Evolutionary conservation across 2,329 filamentous ascomycete genomes (phyloP).

Genomic region (Aspergillus ruber): DNA sequence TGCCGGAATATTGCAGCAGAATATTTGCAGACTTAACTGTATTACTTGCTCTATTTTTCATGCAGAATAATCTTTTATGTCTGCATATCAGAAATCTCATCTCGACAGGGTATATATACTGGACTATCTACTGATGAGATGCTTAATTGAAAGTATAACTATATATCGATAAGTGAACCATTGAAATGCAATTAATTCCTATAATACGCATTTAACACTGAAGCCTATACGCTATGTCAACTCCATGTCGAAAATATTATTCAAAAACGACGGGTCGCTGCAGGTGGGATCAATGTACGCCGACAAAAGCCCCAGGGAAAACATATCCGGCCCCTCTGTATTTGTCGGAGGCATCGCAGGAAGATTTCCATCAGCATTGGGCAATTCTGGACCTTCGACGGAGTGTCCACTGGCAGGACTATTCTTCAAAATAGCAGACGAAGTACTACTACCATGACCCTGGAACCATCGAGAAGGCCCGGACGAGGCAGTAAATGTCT

Average conservation of each 20-base stretch:
- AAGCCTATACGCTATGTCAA: background rate
- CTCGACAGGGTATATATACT: no score
- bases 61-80: no score
- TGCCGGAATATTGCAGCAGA: no score
- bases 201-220: no score
- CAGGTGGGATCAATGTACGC: background rate
- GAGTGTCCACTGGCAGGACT: background rate
- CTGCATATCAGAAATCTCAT: no score
- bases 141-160: no score
- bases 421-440: background rate
- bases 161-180: no score
- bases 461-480: background rate
- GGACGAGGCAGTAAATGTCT: conserved; percentile 3
- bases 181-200: no score
- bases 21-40: no score
- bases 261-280: background rate
- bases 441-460: background rate
- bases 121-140: no score
- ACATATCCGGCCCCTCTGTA: background rate
- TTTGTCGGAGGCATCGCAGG: background rate
- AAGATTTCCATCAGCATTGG: background rate
- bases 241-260: background rate
- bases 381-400: background rate
- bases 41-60: no score
- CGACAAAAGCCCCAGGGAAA: background rate